Conservation (phyloP, 805 yeast species). For the Millerozyma miso region DNA sequence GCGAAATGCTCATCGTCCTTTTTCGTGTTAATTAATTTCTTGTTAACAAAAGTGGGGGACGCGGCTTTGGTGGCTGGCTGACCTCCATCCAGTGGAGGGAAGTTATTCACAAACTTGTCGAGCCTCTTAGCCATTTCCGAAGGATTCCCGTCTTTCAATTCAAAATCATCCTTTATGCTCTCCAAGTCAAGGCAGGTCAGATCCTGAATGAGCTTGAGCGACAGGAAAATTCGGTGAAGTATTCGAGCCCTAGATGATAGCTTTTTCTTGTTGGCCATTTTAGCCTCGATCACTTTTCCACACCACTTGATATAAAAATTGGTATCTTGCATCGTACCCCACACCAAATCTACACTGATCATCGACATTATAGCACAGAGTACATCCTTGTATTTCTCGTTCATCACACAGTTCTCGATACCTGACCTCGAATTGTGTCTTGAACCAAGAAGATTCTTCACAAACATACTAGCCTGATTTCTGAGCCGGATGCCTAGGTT, state of each 20-base stretch:
- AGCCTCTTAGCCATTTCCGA: conserved; percentile 12
- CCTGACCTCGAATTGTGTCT: conserved; percentile 28
- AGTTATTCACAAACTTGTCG: conserved; percentile 23
- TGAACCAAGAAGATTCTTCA: conserved; percentile 49
- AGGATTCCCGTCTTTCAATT: conserved; percentile 27
- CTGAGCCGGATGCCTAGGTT: conserved; percentile 71
- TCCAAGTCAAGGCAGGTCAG: conserved; percentile 51
- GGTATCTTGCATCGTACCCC: conserved; percentile 90
- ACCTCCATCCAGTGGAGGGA: conserved; percentile 2
- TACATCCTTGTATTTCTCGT: conserved; percentile 76
- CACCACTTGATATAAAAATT: conserved; percentile 71
- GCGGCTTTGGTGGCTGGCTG: conserved; percentile 12
- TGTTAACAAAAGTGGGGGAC: conserved; percentile 39
- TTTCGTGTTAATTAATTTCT: conserved; percentile 41
- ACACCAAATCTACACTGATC: conserved; percentile 83
- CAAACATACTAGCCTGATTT: conserved; percentile 67
- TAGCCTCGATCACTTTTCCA: conserved; percentile 65
- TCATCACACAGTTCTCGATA: conserved; percentile 44
- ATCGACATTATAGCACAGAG: conserved; percentile 78
- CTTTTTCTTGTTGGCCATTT: conserved; percentile 60
- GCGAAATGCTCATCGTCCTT: conserved; percentile 57
- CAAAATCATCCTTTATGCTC: conserved; percentile 33
- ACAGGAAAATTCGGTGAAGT: conserved; percentile 73
- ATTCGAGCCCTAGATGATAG: conserved; percentile 72
- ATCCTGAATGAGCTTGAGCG: conserved; percentile 71